Percentiles rank a stretch among this genome's conserved stretches.
Conservation (phyloP, 2,329 filamentous ascomycete genomes). For the Coniochaeta sp. region DNA sequence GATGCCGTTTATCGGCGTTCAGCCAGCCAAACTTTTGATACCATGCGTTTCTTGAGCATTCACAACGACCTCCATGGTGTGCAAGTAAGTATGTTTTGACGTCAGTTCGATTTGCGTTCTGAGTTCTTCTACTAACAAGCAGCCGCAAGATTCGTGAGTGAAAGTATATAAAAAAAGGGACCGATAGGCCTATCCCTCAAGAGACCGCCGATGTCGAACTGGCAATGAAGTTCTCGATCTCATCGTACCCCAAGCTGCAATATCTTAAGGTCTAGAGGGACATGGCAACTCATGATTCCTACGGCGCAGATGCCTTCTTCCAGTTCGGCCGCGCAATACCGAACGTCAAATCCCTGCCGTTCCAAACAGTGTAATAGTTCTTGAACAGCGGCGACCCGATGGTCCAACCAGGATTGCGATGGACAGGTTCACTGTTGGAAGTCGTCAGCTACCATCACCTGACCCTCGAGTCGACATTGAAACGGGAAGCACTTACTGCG, state of each 20-base stretch:
- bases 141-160: neutral
- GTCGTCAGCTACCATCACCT: neutral
- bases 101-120: neutral
- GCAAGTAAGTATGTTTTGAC: neutral
- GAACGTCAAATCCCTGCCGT: conserved; percentile 15
- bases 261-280: neutral
- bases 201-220: neutral
- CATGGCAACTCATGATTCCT: neutral
- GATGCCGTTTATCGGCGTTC: too few species aligned
- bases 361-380: conserved; percentile 27
- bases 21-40: neutral
- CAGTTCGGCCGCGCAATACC: neutral
- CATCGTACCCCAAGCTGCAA: neutral
- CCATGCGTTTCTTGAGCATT: neutral
- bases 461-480: too few species aligned
- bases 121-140: neutral
- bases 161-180: neutral
- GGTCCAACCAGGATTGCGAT: conserved; percentile 18
- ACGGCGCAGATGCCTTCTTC: neutral
- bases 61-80: neutral
- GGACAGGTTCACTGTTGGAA: conserved; percentile 8
- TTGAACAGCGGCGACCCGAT: conserved; percentile 24
- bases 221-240: neutral
- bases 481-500: neutral
- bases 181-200: too few species aligned